Base-by-base conservation (phyloP, 2,329 filamentous ascomycete genomes). In the Zymoseptoria crescenta region DNA sequence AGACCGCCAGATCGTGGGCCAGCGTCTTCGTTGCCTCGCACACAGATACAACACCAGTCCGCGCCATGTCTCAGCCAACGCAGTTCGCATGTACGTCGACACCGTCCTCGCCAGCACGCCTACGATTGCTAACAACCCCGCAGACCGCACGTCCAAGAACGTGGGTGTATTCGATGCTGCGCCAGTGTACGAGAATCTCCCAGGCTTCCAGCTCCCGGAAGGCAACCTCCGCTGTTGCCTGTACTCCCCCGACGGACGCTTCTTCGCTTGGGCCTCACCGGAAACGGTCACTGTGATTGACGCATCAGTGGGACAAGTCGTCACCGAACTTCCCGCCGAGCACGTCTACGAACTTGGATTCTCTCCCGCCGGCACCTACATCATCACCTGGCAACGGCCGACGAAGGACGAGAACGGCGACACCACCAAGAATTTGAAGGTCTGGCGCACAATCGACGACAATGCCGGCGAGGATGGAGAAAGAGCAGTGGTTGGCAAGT, bases 361-460 rank as follows among this genome's bases (percentile, higher is more conserved):
- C 78, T 99, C 94, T 27, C 94, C 93, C 4, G 81, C 86, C 58
- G 94, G 94, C 62, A 94, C 89, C 59, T 99, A 89, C 76, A 80
- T 97, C 73, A 96, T 96, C 73, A 97, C 94, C 56, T 97, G 92
- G 91, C 93, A 99, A 79, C 87, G 94, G 41, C 88, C 91, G 8
- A 82, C 84, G 66, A 97, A 97, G 79, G 93, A 97, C 71, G 93
- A 93, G 71, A 87, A 89, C 61, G 94, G 94, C 59, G 91, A 96
- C 75, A 91, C 94, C 52, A 87, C 85, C 68, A 96, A 96, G 83
- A 99, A 99, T 74, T 80, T 99, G 65, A 97, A 96, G 81, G 87
- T 99, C 68, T 99, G 94, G 94, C 86, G 86, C 72, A 91, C 89
- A 41, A 78, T 90, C 57, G 88, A 93, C 71, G 85, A 88, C 8